Evolutionary conservation across 768 basidiomycete genomes (phyloP).

Genomic region (Tricholoma furcatifolium): DNA sequence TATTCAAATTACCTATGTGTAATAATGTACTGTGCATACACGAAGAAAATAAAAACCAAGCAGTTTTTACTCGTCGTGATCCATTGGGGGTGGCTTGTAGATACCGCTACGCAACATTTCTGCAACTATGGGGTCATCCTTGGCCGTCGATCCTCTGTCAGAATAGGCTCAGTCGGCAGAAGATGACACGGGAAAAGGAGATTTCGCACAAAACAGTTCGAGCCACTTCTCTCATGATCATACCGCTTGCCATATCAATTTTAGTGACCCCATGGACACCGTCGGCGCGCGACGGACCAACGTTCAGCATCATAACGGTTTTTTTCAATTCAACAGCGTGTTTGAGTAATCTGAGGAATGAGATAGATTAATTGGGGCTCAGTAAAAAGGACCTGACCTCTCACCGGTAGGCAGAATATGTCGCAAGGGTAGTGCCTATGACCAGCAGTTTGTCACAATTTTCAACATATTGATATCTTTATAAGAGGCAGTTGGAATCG

Average conservation of each 20-base stretch:
- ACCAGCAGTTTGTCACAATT: conserved; percentile 68
- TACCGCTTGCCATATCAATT: conserved; percentile 73
- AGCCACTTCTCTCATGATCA: conserved; percentile 69
- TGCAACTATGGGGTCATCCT: conserved; percentile 43
- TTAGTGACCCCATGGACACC: conserved; percentile 65
- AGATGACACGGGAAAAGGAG: neutral
- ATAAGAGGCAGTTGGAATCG: neutral
- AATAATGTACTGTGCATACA: too few species aligned
- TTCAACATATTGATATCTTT: conserved; percentile 59
- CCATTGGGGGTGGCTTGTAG: conserved; percentile 45
- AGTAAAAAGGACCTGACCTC: too few species aligned
- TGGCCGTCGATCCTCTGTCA: conserved; percentile 45
- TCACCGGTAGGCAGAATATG: conserved; percentile 88
- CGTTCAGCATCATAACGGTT: conserved; percentile 78
- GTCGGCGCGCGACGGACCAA: conserved; percentile 90
- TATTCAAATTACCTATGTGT: too few species aligned
- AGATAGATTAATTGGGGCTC: too few species aligned
- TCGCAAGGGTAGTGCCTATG: conserved; percentile 89
- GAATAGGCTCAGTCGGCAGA: conserved; percentile 6
- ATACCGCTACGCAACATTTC: conserved; percentile 60
- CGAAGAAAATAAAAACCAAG: too few species aligned
- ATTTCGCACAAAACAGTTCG: conserved; percentile 55
- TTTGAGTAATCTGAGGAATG: conserved; percentile 61
- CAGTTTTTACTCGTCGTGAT: conserved; percentile 20
- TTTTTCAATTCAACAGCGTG: conserved; percentile 74